Evolutionary conservation across 1,139 yeast genomes (phyloP).

Genomic region (Hanseniaspora uvarum): DNA sequence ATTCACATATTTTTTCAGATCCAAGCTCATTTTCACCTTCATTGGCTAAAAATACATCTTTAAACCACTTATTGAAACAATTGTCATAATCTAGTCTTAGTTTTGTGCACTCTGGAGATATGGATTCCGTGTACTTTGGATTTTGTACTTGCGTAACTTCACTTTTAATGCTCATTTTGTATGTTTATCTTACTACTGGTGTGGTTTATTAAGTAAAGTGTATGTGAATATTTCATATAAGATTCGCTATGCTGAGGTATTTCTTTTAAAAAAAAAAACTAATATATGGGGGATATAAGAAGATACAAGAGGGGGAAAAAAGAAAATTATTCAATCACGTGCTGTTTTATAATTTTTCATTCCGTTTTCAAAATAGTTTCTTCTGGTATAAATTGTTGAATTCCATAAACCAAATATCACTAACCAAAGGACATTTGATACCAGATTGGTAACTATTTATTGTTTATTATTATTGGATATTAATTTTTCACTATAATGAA

Average conservation of each 20-base stretch:
- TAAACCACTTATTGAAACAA: conserved; percentile 91
- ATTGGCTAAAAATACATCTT: conserved; percentile 43
- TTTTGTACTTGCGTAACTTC: neutral
- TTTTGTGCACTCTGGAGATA: conserved; percentile 74
- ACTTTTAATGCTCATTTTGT: neutral
- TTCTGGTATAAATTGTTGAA: too few relatives aligned
- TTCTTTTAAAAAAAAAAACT: too few relatives aligned
- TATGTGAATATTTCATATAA: neutral
- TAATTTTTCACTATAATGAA: neutral
- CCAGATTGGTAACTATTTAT: too few relatives aligned
- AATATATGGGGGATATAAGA: too few relatives aligned
- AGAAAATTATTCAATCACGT: too few relatives aligned
- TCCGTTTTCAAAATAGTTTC: too few relatives aligned
- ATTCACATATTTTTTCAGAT: conserved; percentile 13
- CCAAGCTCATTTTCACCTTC: neutral
- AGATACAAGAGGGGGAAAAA: too few relatives aligned
- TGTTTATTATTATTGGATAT: neutral
- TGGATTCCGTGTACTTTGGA: conserved; percentile 18
- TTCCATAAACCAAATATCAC: too few relatives aligned
- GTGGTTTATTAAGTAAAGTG: neutral
- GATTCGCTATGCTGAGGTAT: too few relatives aligned
- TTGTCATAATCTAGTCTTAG: conserved; percentile 77
- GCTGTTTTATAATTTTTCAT: too few relatives aligned
- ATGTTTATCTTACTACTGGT: neutral
- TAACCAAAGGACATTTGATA: too few relatives aligned